Evolutionary conservation across 768 basidiomycete genomes (phyloP), one percentile per base, ranked within the genome.

Genomic region (Hygrophoropsis aurantiaca): DNA sequence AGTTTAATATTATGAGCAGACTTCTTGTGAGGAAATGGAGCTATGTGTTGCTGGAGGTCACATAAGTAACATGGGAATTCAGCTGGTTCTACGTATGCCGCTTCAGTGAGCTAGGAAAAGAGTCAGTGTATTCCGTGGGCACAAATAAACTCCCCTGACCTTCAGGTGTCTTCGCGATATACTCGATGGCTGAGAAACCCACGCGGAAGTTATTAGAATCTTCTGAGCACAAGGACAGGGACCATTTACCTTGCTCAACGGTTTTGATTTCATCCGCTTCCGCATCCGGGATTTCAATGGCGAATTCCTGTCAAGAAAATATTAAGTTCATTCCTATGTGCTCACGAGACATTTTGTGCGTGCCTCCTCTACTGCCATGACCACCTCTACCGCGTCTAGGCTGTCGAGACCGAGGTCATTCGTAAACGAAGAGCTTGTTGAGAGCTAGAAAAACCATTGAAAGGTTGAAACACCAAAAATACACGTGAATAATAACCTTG

Each of bases 341-440:
- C 38, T 18, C n/a, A 46, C 26, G 23, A 32, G 35, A 46, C 34
- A 46, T 42, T n/a, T 35, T 16, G 30, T 19, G 20, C 53, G 42
- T 56, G 83, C 87, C 81, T 94, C 97, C 73, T 99, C 97, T 56
- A 99, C 87, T 33, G 95, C 93, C 94, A 99, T 97, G 58, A 98
- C 90, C 21, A 97, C 94, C 68, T 99, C 97, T 16, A 99, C 94
- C 16, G 94, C 81, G 67, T 99, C 97, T 64, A 99, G 74, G 59
- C 94, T 97, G 71, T 99, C 97, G 25, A 40, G 77, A 79, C 58
- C 79, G 76, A 47, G 84, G 82, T 33, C 71, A 76, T 62, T 50
- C 78, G 35, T 82, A 81, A 65, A 71, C 66, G 38, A 75, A 79
- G 50, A 77, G 77, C 61, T 66, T 78, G 49, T 47, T 64, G 41